Base-by-base conservation (phyloP, 352 stramenopile genomes). In the Pythium insidiosum region DNA sequence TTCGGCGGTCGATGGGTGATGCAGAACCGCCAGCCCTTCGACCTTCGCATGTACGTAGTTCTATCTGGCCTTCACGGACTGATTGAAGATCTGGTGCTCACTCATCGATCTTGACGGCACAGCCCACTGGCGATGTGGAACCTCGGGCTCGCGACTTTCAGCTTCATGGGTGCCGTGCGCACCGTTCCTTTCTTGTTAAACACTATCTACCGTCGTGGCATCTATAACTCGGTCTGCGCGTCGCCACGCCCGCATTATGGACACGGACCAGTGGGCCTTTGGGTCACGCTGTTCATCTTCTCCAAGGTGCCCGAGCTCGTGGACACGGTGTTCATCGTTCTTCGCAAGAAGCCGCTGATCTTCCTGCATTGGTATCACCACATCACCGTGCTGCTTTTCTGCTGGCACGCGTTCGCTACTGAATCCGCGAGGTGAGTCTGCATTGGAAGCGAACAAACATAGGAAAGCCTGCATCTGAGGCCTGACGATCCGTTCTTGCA, bases 331-430 rank as follows among this genome's bases (percentile, higher is more conserved):
- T 98, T 99, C 70, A 97, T 99, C 58, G 89, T 99, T 44, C 70
- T 98, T 45, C 84, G 95, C 67, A 98, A 98, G 73, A 97, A 97
- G 66, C 80, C 81, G 34, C 73, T 98, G 30, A 97, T 98, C 56
- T 98, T 99, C 61, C 68, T 99, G 38, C 95, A 99, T 68, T 99
- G 94, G 94, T 99, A 98, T 73, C 95, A 99, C 69, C 95, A 99
- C 66, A 91, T 98, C 62, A 98, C 95, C 13, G 95, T 99, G 25
- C 65, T 99, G 49, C 73, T 98, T 26, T 99, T 97, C 64, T 98
- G 91, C 73, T 99, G 95, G 95, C 87, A 98, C 67, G 90, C 86
- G 13, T 99, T 98, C 59, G 90, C 82, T 6, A 94, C 87, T 29
- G 85, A 89, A 25, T 89, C 75, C 20, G 74, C 92, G 46, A 87